Evolutionary conservation across 345 rosid species (phyloP).

Genomic region (Garcia nutans): DNA sequence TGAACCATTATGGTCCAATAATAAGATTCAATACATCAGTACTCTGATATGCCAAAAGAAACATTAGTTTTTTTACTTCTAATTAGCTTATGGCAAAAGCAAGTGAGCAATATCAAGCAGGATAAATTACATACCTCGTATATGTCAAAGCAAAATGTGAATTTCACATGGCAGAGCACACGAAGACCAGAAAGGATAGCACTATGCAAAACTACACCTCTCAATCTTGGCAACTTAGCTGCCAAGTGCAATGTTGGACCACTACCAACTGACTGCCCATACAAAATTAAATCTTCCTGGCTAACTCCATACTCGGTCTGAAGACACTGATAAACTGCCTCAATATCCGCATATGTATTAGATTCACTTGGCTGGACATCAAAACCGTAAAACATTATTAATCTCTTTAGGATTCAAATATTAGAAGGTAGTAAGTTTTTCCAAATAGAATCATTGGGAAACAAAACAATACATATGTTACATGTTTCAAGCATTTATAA

Average conservation of each 20-base stretch:
- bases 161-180: constrained; percentile 93
- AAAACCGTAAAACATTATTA: constrained; percentile 4
- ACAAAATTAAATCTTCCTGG: constrained; percentile 87
- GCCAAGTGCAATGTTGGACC: constrained; percentile 98
- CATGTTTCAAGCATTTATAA: neutral
- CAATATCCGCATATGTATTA: constrained; percentile 94
- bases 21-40: constrained; percentile 2
- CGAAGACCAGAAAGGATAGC: constrained; percentile 99
- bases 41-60: neutral
- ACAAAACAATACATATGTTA: too few relatives aligned
- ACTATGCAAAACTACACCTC: constrained; percentile 97
- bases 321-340: constrained; percentile 89
- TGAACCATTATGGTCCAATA: neutral
- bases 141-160: constrained; percentile 82
- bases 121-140: constrained; percentile 50
- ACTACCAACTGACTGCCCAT: constrained; percentile 97
- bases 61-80: neutral
- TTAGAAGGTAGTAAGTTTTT: neutral
- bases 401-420: neutral
- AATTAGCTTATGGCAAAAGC: neutral
- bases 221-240: constrained; percentile 86
- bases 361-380: constrained; percentile 82
- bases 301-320: constrained; percentile 89
- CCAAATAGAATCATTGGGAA: neutral
- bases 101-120: neutral